Conservation (phyloP, 495 filamentous ascomycete genomes). For the Articulospora tetracladia region DNA sequence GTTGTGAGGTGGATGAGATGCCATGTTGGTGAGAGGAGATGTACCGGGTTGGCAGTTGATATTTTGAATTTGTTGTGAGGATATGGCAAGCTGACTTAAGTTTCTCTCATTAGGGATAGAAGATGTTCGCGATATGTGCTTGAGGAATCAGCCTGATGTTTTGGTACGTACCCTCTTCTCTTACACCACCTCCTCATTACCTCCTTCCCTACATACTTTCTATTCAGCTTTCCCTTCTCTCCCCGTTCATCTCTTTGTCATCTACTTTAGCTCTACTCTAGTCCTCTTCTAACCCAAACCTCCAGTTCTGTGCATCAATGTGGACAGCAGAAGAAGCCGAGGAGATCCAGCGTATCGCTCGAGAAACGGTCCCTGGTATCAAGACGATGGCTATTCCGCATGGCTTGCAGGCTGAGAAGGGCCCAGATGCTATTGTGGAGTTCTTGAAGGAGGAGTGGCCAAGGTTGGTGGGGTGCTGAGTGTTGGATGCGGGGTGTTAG, state of each 20-base stretch:
- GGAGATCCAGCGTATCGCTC: conserved; percentile 52
- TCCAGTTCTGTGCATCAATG: conserved; percentile 60
- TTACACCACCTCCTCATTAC: no score
- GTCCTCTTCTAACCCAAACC: background rate
- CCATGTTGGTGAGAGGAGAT: background rate
- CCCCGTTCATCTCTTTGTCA: background rate
- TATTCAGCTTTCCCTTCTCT: no score
- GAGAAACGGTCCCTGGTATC: conserved; percentile 45
- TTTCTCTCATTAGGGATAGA: conserved; percentile 37
- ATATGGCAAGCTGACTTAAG: background rate
- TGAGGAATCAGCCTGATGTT: conserved; percentile 45
- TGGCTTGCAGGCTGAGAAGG: conserved; percentile 59
- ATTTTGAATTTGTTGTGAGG: background rate
- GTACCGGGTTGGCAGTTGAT: no score
- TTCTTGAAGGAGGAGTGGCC: conserved; percentile 58
- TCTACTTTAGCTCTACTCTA: background rate
- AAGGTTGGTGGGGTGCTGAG: conserved; percentile 33
- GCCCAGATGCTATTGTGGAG: conserved; percentile 63
- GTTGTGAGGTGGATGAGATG: no score
- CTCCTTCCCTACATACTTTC: no score
- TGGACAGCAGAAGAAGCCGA: conserved; percentile 57
- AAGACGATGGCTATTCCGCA: conserved; percentile 55
- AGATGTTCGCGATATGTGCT: conserved; percentile 46
- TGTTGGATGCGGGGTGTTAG: background rate
- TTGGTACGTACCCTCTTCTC: conserved; percentile 25